Evolutionary conservation across 371 early-diverging fungal species (phyloP).

Genomic region (Mortierella sp.): DNA sequence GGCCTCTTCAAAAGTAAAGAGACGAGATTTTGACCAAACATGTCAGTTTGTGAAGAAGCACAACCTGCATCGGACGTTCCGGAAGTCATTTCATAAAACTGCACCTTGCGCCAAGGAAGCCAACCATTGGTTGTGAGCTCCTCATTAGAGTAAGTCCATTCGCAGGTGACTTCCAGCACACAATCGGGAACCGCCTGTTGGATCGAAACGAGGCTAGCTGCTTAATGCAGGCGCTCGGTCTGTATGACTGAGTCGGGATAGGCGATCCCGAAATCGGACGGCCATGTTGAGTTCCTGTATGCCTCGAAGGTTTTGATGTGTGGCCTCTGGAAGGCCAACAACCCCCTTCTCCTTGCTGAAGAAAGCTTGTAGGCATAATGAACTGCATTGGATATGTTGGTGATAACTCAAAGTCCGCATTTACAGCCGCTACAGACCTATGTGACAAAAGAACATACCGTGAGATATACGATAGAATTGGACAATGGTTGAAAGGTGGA

Average conservation of each 20-base stretch:
- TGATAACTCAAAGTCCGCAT: conserved; percentile 31
- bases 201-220: conserved; percentile 38
- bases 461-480: neutral
- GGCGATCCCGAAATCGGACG: neutral
- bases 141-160: conserved; percentile 33
- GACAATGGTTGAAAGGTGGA: neutral
- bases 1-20: conserved; percentile 18
- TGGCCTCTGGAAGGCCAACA: neutral
- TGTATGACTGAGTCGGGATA: neutral
- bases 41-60: neutral
- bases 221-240: conserved; percentile 16
- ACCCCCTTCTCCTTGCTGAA: conserved; percentile 1
- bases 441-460: neutral
- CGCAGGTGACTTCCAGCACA: conserved; percentile 42
- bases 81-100: neutral
- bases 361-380: conserved; percentile 32
- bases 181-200: conserved; percentile 37
- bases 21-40: neutral
- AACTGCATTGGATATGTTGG: conserved; percentile 43
- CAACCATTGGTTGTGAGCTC: conserved; percentile 52
- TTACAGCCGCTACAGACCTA: conserved; percentile 34
- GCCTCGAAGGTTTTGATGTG: neutral
- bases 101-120: conserved; percentile 45
- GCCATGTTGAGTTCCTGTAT: neutral
- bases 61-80: neutral